phyloP scores from a whole-genome alignment of 2,329 filamentous ascomycete genomes.

The Fusarium continuum region DNA sequence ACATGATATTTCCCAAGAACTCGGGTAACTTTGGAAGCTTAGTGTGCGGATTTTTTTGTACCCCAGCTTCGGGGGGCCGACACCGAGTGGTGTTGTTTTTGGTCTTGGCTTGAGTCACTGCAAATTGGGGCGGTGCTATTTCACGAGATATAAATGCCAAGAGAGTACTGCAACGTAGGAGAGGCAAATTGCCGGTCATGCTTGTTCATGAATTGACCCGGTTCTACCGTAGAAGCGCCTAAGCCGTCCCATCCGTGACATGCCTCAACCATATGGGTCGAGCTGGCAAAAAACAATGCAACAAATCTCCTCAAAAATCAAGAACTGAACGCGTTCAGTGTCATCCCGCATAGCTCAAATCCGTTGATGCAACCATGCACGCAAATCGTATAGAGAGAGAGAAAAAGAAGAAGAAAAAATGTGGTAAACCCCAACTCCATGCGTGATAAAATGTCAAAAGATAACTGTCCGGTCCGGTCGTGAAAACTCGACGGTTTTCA shows the following conservation, averaged over 20 bases:
- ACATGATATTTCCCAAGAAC: too few species aligned
- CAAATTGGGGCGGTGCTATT: conserved; percentile 9
- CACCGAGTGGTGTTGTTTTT: conserved; percentile 8
- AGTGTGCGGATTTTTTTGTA: too few species aligned
- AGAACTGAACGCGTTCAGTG: conserved; percentile 16
- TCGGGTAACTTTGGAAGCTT: too few species aligned
- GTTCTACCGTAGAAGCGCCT: conserved; percentile 29
- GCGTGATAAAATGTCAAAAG: conserved; percentile 33
- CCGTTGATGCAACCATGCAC: conserved; percentile 38
- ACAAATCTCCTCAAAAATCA: conserved; percentile 26
- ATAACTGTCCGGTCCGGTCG: conserved; percentile 27
- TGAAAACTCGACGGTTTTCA: conserved; percentile 10
- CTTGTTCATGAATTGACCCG: conserved; percentile 31
- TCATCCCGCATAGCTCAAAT: conserved; percentile 24
- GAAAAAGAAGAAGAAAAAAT: conserved; percentile 20
- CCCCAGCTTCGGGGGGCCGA: too few species aligned
- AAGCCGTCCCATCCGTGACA: conserved; percentile 20
- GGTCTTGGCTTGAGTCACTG: conserved; percentile 3
- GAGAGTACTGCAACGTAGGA: conserved; percentile 10
- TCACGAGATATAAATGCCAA: conserved; percentile 22
- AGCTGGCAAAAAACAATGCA: conserved; percentile 20
- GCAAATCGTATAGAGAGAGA: conserved; percentile 23
- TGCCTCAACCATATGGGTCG: conserved; percentile 13
- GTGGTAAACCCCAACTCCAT: conserved; percentile 33
- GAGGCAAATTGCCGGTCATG: conserved; percentile 34